Evolutionary conservation across 1,284 basidiomycete species (phyloP).

Genomic region (Athelia sp.): DNA sequence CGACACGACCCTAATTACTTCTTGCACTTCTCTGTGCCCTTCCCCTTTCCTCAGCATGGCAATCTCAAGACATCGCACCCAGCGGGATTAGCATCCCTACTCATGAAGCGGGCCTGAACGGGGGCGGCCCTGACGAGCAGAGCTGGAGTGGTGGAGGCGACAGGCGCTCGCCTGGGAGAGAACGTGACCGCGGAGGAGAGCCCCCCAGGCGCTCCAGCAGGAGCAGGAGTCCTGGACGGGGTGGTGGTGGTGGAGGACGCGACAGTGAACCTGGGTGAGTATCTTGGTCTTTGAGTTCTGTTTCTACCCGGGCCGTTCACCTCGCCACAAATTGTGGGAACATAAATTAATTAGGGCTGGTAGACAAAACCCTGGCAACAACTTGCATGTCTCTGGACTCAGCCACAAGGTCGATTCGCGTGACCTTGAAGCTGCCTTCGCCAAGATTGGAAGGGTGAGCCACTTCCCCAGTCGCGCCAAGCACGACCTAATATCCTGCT

Average conservation of each 20-base stretch:
- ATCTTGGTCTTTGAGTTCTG: slow-evolving; percentile 1
- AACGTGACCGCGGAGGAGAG: slow-evolving; percentile 37
- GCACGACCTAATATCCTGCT: slow-evolving; percentile 3
- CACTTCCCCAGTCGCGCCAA: neutral
- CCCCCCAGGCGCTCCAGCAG: slow-evolving; percentile 60
- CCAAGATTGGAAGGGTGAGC: slow-evolving; percentile 85
- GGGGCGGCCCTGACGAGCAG: slow-evolving; percentile 38
- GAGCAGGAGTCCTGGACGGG: slow-evolving; percentile 59
- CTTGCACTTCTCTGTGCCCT: slow-evolving; percentile 3
- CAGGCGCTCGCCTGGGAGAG: slow-evolving; percentile 37
- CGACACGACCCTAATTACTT: slow-evolving; percentile 26
- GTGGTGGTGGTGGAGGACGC: slow-evolving; percentile 51
- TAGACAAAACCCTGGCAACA: slow-evolving; percentile 86
- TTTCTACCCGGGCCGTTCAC: slow-evolving; percentile 12
- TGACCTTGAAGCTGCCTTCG: slow-evolving; percentile 84
- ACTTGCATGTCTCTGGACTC: slow-evolving; percentile 91
- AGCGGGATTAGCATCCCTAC: slow-evolving; percentile 66
- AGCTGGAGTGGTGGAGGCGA: slow-evolving; percentile 31
- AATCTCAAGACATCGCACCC: slow-evolving; percentile 72
- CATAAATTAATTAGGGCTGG: neutral
- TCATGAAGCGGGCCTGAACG: slow-evolving; percentile 44
- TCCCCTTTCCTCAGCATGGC: slow-evolving; percentile 54
- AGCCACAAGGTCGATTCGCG: slow-evolving; percentile 77
- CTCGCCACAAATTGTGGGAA: slow-evolving; percentile 11
- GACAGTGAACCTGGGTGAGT: slow-evolving; percentile 18